Conservation (phyloP, 1,284 basidiomycete genomes). For the Marasmius oreades region DNA sequence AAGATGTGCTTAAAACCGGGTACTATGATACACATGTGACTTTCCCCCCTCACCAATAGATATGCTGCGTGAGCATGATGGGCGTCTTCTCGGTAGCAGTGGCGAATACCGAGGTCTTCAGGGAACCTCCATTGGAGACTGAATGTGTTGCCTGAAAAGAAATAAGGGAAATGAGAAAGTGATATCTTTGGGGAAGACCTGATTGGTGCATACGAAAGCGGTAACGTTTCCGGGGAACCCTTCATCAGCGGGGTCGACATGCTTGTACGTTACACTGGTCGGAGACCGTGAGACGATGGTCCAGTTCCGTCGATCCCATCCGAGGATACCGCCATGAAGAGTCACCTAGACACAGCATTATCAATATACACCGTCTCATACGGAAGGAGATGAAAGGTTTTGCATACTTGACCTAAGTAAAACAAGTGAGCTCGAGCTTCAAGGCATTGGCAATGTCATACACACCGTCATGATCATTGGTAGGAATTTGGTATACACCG, state of each 20-base stretch:
- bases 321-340: conserved; percentile 49
- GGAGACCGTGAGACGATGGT: conserved; percentile 37
- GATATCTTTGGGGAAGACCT: conserved; percentile 23
- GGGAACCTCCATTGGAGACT: conserved; percentile 42
- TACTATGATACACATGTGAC: too few relatives aligned
- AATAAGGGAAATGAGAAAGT: neutral
- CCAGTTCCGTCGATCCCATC: conserved; percentile 58
- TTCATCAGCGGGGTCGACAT: conserved; percentile 48
- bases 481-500: conserved; percentile 47
- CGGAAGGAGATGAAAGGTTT: conserved; percentile 7
- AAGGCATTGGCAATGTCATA: conserved; percentile 1
- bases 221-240: conserved; percentile 53
- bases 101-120: conserved; percentile 43
- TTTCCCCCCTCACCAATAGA: conserved; percentile 39
- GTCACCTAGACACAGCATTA: conserved; percentile 33
- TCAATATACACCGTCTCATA: neutral
- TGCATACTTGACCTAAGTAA: conserved; percentile 23
- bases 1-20: neutral
- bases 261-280: conserved; percentile 47
- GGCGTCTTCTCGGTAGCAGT: conserved; percentile 50
- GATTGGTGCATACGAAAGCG: conserved; percentile 28
- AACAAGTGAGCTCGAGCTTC: neutral
- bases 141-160: conserved; percentile 44
- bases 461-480: conserved; percentile 44
- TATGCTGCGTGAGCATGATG: conserved; percentile 56